Conservation (phyloP, 495 filamentous ascomycete genomes). For the Penicillium arizonense region DNA sequence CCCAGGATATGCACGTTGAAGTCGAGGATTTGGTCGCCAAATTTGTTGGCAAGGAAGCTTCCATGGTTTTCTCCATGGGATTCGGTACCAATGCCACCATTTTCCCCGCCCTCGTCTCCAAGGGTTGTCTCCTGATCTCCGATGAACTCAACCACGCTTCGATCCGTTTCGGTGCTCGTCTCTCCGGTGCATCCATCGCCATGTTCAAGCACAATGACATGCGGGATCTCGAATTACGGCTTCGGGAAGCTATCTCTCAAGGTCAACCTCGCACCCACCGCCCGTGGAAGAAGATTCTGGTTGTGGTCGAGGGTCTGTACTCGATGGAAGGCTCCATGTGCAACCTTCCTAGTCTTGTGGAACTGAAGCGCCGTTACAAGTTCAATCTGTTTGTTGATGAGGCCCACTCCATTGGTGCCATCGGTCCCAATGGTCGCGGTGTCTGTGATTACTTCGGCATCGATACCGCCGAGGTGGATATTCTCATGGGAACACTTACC, state of each 20-base stretch:
- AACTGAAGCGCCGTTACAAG: constrained; percentile 91
- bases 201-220: constrained; percentile 99
- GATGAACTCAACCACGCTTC: constrained; percentile 98
- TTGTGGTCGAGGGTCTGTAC: constrained; percentile 95
- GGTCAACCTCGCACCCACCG: constrained; percentile 95
- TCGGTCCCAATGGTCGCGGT: constrained; percentile 83
- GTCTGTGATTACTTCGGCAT: constrained; percentile 97
- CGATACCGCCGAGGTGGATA: constrained; percentile 83
- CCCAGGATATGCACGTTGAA: constrained; percentile 81
- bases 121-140: constrained; percentile 89
- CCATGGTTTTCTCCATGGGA: constrained; percentile 99
- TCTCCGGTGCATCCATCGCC: constrained; percentile 89
- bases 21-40: constrained; percentile 85
- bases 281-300: constrained; percentile 97
- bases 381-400: constrained; percentile 95
- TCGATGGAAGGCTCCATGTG: constrained; percentile 99
- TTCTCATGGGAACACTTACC: constrained; percentile 97
- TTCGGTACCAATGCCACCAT: constrained; percentile 91
- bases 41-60: constrained; percentile 89
- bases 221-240: constrained; percentile 74
- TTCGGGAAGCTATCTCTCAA: constrained; percentile 91
- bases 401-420: constrained; percentile 92
- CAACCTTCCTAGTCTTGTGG: constrained; percentile 83
- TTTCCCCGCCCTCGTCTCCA: constrained; percentile 87
- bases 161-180: constrained; percentile 89